Percentiles rank a stretch among this genome's conserved stretches.
phyloP scores from a whole-genome alignment of 192 early-diverging fungal species.

The Rhizophagus sp. region DNA sequence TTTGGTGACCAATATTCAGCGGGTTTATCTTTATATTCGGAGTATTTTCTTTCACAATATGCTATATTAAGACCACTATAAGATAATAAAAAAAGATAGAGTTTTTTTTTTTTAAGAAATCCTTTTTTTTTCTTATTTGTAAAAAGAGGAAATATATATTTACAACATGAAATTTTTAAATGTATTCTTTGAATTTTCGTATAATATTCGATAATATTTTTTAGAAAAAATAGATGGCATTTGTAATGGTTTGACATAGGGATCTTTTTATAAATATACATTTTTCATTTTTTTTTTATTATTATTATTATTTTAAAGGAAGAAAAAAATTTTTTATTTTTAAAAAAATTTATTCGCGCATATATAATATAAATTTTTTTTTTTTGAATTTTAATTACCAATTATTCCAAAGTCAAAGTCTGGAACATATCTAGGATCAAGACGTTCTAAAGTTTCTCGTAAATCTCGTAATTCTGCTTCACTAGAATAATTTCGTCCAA shows the following conservation, averaged over 20 bases:
- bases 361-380: background rate
- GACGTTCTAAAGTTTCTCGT: background rate
- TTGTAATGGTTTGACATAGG: background rate
- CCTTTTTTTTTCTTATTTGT: too few species aligned
- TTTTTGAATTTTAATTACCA: background rate
- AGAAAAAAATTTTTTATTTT: background rate
- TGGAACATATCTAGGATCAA: background rate
- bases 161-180: constrained; percentile 1
- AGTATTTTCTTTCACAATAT: background rate
- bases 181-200: background rate
- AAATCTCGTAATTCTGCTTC: background rate
- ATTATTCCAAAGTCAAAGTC: background rate
- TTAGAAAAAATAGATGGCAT: background rate
- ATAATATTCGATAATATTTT: constrained; percentile 1
- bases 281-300: background rate
- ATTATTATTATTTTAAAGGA: too few species aligned
- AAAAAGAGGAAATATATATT: background rate
- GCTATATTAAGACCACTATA: background rate
- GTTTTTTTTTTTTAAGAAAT: too few species aligned
- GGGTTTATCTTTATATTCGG: background rate
- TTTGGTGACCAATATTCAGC: background rate
- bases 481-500: background rate
- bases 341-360: background rate
- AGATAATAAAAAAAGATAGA: background rate
- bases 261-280: background rate